Base-by-base conservation (phyloP, 108 stramenopile genomes). In the Cylindrotheca fusiformis region DNA sequence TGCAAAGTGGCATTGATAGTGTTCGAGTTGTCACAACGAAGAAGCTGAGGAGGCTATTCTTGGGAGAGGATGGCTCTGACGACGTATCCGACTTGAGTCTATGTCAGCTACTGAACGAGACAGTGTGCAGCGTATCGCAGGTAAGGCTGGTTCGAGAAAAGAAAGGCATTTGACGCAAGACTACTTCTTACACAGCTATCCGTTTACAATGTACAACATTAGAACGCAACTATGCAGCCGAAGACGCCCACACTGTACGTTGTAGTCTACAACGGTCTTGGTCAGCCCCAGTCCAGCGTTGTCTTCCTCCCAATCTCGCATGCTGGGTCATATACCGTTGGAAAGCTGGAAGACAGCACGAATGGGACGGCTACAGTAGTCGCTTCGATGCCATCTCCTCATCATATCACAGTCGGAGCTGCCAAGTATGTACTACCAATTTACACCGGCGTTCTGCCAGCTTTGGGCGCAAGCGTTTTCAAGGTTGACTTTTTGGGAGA, bases 21-120 rank as follows among this genome's bases (percentile, higher is more conserved):
- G 84, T 81, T 30, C 55, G 67, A 29, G 22, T 61, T 25, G 79
- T 71, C 58, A 65, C 90, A 18, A 74, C 68, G 17, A 24, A 66
- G 19, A 66, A 75, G 52, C 60, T 90, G 0, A 75, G 80, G 12
- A 24, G 53, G 8, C 63, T 63, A 2, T 31, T 63, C 23, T 63
- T 63, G 17, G 63, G 63, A 1, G 18, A 2, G 28, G 52, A 63
- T 48, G 63, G 32, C 21, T 28, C 63, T 6, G 32, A 36, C 17
- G 58, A 63, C 2, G n/a, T n/a, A n/a, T n/a, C n/a, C n/a, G 58
- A 87, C 59, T 62, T 87, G 28, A 52, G 53, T 28, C 81, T 70
- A 62, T 94, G 96, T 62, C 87, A 82, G 17, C 59, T 84, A 19
- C 74, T 90, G 25, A 98, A 97, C 74, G 91, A 93, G 53, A 85